Base-by-base conservation (phyloP, 73 alveolate genomes). In the Paraurostyla sp. region DNA sequence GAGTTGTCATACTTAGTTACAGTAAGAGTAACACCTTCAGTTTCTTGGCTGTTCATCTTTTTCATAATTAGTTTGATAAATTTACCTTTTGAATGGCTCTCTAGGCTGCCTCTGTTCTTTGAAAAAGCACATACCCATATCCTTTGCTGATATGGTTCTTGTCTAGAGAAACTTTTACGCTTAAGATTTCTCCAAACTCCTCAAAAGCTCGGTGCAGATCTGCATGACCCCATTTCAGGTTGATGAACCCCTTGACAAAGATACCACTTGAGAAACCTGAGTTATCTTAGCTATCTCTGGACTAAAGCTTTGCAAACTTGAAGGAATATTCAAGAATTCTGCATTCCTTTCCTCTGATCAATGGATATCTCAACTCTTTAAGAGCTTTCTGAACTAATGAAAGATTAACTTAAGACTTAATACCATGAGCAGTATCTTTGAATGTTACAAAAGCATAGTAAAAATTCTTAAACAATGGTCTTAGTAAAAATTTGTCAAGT, bases 141-240 rank as follows among this genome's bases (percentile, higher is more conserved):
- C 98, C 98, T 80, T 89, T 88, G 54, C 80, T 41, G 52, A 88
- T 95, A 0, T 92, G 96, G 60, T 84, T 93, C 52, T 76, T 90
- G 87, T 89, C 94, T 41, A 92, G 87, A 20, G 97, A 92, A 43
- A 94, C 88, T 84, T 94, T 94, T 41, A 90, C 88, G 78, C 93
- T 78, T 9, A 71, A 46, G 23, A 94, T 91, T 7, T 73, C 71
- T 20, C 96, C 96, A 75, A 32, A 91, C 59, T 45, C 63, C 33
- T 36, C 65, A 41, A 91, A 91, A 35, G 73, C 75, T 6, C 54
- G 80, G 71, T 91, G 73, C 40, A 91, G 85, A 54, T 83, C 88
- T 46, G 65, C 60, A n/a, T 78, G 85, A 43, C 88, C 20, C 85
- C 85, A 69, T 3, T 69, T 7, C 32, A 43, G n/a, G 7, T 27